These are phyloP conservation scores for Posidonia oceanica DNA, from an alignment of 116 monocot genomes.

Conservation along the genomic window DNA sequence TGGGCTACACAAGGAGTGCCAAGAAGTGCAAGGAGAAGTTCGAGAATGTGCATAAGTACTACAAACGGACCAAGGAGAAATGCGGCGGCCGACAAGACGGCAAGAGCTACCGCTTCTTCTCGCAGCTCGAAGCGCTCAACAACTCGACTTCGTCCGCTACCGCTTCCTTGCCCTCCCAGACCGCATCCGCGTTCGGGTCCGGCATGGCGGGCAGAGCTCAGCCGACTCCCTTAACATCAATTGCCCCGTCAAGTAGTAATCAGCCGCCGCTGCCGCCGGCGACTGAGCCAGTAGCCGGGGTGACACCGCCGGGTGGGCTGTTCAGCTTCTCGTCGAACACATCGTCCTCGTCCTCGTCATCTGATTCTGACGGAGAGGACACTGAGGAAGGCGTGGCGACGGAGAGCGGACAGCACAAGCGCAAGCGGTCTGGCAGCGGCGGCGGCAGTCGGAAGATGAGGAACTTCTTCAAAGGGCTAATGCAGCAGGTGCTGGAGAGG, in stretches of 20 bases:
- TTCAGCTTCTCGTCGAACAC: conserved; percentile 53
- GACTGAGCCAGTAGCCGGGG: not conserved
- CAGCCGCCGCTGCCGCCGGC: not conserved
- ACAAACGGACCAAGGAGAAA: conserved; percentile 84
- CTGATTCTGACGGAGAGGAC: conserved; percentile 44
- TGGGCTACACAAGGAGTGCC: conserved; percentile 67
- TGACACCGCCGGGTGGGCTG: not conserved
- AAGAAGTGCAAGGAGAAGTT: conserved; percentile 99
- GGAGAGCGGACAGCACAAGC: conserved; percentile 22
- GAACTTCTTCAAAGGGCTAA: conserved; percentile 62
- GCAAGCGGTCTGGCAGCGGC: conserved; percentile 14
- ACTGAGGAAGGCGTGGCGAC: conserved; percentile 25
- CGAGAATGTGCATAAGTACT: conserved; percentile 96
- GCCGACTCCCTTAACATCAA: not conserved
- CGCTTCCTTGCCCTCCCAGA: not conserved
- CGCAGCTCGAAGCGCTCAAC: conserved; percentile 73
- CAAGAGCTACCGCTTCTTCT: conserved; percentile 93
- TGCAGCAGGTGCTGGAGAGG: conserved; percentile 80
- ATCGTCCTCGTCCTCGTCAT: conserved; percentile 26
- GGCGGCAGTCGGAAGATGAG: conserved; percentile 40
- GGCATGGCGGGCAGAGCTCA: not conserved
- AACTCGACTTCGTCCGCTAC: conserved; percentile 4
- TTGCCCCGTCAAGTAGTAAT: not conserved
- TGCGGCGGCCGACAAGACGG: conserved; percentile 85
- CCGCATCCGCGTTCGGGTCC: not conserved